These are phyloP conservation scores for Neurospora africana DNA, from an alignment of 495 filamentous ascomycete species.

Conservation along the genomic window DNA sequence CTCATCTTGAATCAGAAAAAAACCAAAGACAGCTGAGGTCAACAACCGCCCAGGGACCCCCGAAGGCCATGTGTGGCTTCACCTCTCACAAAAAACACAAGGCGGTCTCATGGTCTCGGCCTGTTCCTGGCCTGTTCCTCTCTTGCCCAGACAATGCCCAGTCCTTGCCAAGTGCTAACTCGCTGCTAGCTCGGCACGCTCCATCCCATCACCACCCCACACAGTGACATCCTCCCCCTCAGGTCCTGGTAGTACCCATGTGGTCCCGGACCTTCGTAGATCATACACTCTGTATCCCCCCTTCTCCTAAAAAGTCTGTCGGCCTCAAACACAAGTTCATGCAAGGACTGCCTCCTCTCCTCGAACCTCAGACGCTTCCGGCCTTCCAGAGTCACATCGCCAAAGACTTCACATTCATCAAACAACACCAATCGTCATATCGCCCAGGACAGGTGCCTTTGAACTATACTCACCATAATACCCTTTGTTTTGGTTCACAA, in stretches of 20 bases:
- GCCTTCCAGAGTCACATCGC: neutral
- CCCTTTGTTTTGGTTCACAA: neutral
- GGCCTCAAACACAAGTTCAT: neutral
- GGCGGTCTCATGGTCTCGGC: neutral
- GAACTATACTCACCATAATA: neutral
- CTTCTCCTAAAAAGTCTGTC: conserved; percentile 20
- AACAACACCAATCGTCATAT: neutral
- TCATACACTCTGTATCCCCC: conserved; percentile 29
- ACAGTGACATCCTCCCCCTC: neutral
- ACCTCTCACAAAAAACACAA: neutral
- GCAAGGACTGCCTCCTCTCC: neutral
- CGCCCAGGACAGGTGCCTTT: neutral
- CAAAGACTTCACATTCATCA: neutral
- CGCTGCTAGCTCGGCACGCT: neutral
- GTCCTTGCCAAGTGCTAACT: neutral
- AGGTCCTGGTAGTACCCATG: conserved; percentile 16
- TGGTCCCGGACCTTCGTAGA: conserved; percentile 26
- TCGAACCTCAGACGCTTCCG: neutral
- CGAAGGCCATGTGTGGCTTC: neutral
- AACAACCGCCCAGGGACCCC: neutral
- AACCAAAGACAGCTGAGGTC: neutral
- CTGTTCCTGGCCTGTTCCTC: neutral
- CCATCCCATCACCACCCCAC: neutral
- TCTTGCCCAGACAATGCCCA: neutral
- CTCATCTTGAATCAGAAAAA: neutral